Conservation (phyloP, 768 basidiomycete species). For the Gloeostereum incarnatum region DNA sequence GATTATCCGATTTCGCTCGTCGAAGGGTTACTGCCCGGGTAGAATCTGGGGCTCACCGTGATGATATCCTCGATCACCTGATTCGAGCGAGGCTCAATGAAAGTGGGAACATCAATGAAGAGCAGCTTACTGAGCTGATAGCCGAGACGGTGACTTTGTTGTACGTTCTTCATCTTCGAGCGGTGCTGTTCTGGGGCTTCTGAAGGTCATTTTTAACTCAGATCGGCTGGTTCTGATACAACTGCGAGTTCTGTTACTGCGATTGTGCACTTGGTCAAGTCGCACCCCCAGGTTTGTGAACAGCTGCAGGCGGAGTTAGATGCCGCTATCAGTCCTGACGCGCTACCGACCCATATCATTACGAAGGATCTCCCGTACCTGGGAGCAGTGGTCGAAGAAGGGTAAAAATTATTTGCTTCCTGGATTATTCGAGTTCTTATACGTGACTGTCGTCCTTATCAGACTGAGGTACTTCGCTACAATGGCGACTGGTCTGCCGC, state of each 20-base stretch:
- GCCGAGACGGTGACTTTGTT: constrained; percentile 7
- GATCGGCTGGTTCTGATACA: constrained; percentile 14
- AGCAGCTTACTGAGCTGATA: constrained; percentile 5
- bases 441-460: neutral
- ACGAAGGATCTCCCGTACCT: constrained; percentile 3
- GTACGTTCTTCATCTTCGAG: constrained; percentile 4
- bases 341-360: neutral
- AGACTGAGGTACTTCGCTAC: constrained; percentile 17
- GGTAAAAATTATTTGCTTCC: no score
- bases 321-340: neutral
- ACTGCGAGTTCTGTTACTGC: constrained; percentile 11
- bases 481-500: no score
- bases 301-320: neutral
- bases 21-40: constrained; percentile 6
- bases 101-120: constrained; percentile 2
- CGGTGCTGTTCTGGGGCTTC: no score
- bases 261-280: constrained; percentile 1
- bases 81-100: constrained; percentile 3
- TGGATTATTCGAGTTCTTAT: neutral
- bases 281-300: neutral
- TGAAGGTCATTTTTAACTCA: constrained; percentile 1
- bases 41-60: constrained; percentile 1
- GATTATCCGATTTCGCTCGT: constrained; percentile 1
- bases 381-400: constrained; percentile 3
- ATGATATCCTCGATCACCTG: constrained; percentile 9